A percentile compares a stretch with the other conserved stretches of the same genome.
Evolutionary conservation across 148 eudicot genomes (phyloP).

Genomic region (Persicaria tinctoria): DNA sequence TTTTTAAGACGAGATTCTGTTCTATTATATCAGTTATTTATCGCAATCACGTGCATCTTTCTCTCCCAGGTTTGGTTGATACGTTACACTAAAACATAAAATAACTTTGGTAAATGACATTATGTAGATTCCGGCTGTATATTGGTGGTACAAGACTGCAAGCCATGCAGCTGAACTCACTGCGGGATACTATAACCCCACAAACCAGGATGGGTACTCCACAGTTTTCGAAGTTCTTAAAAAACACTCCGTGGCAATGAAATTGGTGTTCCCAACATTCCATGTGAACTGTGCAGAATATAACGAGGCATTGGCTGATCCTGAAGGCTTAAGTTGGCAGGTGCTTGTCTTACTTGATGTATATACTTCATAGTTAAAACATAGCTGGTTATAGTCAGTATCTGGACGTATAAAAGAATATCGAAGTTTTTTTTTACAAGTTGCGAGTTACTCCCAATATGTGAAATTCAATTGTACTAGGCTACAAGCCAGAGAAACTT

Average conservation of each 20-base stretch:
- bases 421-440: neutral
- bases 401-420: neutral
- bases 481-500: no score
- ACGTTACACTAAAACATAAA: neutral
- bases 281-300: conserved; percentile 30
- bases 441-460: neutral
- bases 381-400: neutral
- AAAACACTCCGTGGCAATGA: conserved; percentile 39
- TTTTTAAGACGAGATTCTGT: neutral
- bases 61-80: neutral
- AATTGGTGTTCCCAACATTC: conserved; percentile 35
- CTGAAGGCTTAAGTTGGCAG: conserved; percentile 70
- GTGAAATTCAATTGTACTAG: neutral
- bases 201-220: conserved; percentile 55
- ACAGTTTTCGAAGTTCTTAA: conserved; percentile 40
- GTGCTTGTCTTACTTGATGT: conserved; percentile 23
- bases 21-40: neutral
- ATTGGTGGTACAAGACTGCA: conserved; percentile 68
- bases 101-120: neutral
- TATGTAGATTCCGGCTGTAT: conserved; percentile 50
- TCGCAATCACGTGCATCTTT: neutral
- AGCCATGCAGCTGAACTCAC: conserved; percentile 79
- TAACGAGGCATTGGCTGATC: conserved; percentile 50
- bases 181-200: conserved; percentile 58
- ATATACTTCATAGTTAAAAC: neutral